A percentile compares a stretch with the other conserved stretches of the same genome.
Conservation (phyloP, 371 early-diverging fungal species). For the Mucor mucedo region DNA sequence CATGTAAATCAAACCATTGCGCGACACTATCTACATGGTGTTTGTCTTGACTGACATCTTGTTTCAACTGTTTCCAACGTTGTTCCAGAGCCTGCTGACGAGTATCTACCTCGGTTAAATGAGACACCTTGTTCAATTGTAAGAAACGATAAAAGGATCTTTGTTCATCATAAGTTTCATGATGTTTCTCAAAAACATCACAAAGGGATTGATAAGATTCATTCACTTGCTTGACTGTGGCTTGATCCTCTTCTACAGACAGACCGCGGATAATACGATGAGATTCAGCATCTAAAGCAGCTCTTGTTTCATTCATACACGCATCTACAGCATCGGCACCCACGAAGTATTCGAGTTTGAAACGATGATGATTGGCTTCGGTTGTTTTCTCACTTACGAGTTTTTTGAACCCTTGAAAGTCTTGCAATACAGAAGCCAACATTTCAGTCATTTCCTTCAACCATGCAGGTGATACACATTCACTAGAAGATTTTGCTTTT, state of each 20-base stretch:
- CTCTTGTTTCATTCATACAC: neutral
- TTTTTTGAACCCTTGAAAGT: slow-evolving; percentile 8
- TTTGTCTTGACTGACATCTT: neutral
- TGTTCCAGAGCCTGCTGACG: slow-evolving; percentile 16
- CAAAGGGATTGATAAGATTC: neutral
- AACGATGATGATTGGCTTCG: slow-evolving; percentile 19
- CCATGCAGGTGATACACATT: neutral
- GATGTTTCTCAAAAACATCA: slow-evolving; percentile 8
- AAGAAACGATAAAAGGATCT: slow-evolving; percentile 29
- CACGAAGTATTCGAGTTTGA: slow-evolving; percentile 18
- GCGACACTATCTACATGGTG: neutral
- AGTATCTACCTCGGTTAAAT: slow-evolving; percentile 10
- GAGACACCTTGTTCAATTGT: slow-evolving; percentile 24
- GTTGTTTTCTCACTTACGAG: slow-evolving; percentile 13
- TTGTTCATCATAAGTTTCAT: slow-evolving; percentile 27
- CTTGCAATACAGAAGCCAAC: slow-evolving; percentile 3
- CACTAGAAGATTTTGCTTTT: neutral
- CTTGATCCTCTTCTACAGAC: neutral
- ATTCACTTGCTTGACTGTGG: neutral
- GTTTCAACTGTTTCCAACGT: slow-evolving; percentile 23
- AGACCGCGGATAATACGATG: slow-evolving; percentile 7
- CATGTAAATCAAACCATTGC: slow-evolving; percentile 17
- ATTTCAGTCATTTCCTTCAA: slow-evolving; percentile 6
- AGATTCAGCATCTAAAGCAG: slow-evolving; percentile 4
- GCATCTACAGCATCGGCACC: slow-evolving; percentile 4